phyloP scores from a whole-genome alignment of 1,284 basidiomycete genomes.

The Tilletiaria anomala region DNA sequence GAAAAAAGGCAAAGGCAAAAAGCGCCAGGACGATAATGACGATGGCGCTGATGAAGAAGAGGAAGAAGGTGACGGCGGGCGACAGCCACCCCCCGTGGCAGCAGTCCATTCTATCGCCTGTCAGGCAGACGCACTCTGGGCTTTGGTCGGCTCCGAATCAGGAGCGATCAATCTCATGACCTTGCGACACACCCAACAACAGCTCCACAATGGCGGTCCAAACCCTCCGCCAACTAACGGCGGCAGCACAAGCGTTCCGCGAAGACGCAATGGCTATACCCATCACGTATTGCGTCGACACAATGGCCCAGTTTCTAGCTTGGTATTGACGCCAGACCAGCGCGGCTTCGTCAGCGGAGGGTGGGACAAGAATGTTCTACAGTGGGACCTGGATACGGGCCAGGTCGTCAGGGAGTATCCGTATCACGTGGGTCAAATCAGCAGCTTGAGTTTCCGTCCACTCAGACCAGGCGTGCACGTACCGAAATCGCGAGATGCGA shows the following conservation, averaged over 20 bases:
- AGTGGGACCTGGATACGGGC: conserved; percentile 96
- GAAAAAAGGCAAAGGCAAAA: conserved; percentile 71
- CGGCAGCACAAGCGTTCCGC: conserved; percentile 5
- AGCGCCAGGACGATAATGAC: conserved; percentile 54
- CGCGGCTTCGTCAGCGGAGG: conserved; percentile 75
- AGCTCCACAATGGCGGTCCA: conserved; percentile 4
- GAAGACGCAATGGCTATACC: conserved; percentile 58
- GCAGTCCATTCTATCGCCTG: conserved; percentile 32
- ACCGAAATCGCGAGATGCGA: no score
- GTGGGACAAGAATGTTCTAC: conserved; percentile 88
- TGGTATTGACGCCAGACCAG: conserved; percentile 65
- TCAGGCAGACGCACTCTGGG: conserved; percentile 33
- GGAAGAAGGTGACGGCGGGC: no score
- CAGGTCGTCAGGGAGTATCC: conserved; percentile 61
- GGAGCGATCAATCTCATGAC: conserved; percentile 1
- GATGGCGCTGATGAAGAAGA: no score
- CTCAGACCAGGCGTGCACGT: conserved; percentile 27
- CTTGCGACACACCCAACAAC: conserved; percentile 4
- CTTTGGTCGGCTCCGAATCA: conserved; percentile 21
- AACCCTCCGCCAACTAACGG: conserved; percentile 3
- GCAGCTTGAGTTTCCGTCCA: conserved; percentile 66
- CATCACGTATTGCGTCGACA: conserved; percentile 54
- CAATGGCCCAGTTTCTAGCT: conserved; percentile 66
- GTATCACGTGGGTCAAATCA: conserved; percentile 72
- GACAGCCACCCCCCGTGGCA: conserved; percentile 11